A percentile compares a stretch with the other conserved stretches of the same genome.
Conservation (phyloP, 2,329 filamentous ascomycete genomes). For the Neoarthrinium moseri region DNA sequence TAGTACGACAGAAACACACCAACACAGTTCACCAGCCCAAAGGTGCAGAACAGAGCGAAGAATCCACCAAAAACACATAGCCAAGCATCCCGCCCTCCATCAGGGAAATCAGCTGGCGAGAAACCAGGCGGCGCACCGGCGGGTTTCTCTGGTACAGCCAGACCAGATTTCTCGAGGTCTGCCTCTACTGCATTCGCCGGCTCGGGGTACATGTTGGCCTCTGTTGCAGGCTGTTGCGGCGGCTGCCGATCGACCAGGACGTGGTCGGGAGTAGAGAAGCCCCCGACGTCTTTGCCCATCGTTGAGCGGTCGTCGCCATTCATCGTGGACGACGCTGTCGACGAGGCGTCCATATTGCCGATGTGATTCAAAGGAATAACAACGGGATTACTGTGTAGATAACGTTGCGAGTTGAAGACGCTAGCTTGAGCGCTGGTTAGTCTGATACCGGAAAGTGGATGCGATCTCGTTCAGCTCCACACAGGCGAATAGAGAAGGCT, state of each 20-base stretch:
- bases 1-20: conserved; percentile 61
- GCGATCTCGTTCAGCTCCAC: no score
- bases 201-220: conserved; percentile 1
- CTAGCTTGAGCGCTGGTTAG: background rate
- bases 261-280: background rate
- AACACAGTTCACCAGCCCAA: conserved; percentile 38
- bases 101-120: conserved; percentile 49
- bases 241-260: background rate
- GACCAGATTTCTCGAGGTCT: conserved; percentile 4
- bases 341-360: background rate
- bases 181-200: conserved; percentile 2
- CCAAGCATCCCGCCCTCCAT: conserved; percentile 59
- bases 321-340: conserved; percentile 3
- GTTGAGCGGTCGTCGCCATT: conserved; percentile 2
- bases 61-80: conserved; percentile 50
- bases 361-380: background rate
- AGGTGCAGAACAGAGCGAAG: conserved; percentile 36
- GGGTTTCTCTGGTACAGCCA: background rate
- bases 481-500: no score
- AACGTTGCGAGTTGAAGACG: no score
- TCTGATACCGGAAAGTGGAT: no score
- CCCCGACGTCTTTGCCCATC: background rate
- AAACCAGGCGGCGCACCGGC: conserved; percentile 7
- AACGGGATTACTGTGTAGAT: no score
- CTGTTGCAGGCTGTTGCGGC: conserved; percentile 1